Evolutionary conservation across 345 rosid genomes (phyloP).

Genomic region (Luvunga scandens): DNA sequence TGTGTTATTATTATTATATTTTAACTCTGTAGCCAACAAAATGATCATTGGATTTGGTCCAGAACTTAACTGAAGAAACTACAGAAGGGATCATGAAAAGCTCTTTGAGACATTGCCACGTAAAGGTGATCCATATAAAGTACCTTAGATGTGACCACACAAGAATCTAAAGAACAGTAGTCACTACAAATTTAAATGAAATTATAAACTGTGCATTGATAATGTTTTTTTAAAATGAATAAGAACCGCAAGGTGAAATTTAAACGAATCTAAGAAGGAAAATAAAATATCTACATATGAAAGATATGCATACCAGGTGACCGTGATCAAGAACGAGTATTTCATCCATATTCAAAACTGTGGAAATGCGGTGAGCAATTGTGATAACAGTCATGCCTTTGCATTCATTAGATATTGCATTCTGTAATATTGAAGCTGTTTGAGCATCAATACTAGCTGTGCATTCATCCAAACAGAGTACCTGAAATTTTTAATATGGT

Average conservation of each 20-base stretch:
- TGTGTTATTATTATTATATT: too few species aligned
- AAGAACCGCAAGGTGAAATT: not conserved
- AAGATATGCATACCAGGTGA: slow-evolving; percentile 38
- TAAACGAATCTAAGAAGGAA: not conserved
- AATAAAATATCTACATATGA: not conserved
- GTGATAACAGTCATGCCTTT: slow-evolving; percentile 76
- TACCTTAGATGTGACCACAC: too few species aligned
- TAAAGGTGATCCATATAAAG: too few species aligned
- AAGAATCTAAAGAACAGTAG: too few species aligned
- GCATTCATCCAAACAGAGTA: slow-evolving; percentile 95
- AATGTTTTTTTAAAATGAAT: too few species aligned
- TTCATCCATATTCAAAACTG: slow-evolving; percentile 67
- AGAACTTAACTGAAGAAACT: too few species aligned
- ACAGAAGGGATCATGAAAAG: too few species aligned
- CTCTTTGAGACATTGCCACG: too few species aligned
- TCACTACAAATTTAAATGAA: too few species aligned
- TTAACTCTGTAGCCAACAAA: too few species aligned
- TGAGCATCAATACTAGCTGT: slow-evolving; percentile 73
- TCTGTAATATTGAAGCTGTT: slow-evolving; percentile 72
- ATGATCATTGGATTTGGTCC: too few species aligned
- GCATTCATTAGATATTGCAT: slow-evolving; percentile 66
- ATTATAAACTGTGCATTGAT: too few species aligned
- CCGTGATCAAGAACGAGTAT: slow-evolving; percentile 73
- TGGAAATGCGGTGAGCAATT: slow-evolving; percentile 92
- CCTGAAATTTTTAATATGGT: slow-evolving; percentile 30